Base-by-base conservation (phyloP, 2,329 filamentous ascomycete species). In the Colletotrichum shisoi region DNA sequence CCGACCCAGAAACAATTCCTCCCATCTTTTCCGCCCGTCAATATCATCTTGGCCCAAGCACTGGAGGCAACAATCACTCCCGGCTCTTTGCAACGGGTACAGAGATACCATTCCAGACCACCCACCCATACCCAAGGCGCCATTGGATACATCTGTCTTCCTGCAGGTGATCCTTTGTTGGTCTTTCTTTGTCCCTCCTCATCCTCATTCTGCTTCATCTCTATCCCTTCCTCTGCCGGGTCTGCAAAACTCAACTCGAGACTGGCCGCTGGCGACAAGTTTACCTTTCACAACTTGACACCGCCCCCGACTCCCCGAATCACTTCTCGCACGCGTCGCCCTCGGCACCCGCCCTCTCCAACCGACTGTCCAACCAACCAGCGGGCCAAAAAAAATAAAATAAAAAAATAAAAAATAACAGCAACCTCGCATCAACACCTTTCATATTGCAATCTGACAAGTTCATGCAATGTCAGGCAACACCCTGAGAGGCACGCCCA, bases 401-500 rank as follows among this genome's bases (percentile, higher is more conserved):
- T 37, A 49, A 63, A 56, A 54, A 58, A 57, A 56, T 13, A 21
- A 40, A 54, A 56, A 56, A 57, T 53, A 46, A 65, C 44, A 59
- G 54, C 17, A 42, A 56, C 54, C 19, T 46, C 65, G 65, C 65
- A 68, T 68, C 65, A 68, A 68, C 61, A 52, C 48, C 49, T 45
- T 42, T 59, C 61, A 65, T 58, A 57, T 68, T 49, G 65, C 61
- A 68, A 68, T 92, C 46, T 54, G 79, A 91, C 62, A 58, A 67
- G 64, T 76, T 72, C 67, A 75, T 73, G 74, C 76, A 75, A 86
- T 87, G 84, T 86, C 85, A 68, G 81, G 81, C 75, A 84, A 83
- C 75, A 91, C 89, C 66, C 83, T 89, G 79, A 85, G 90, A 82
- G 88, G 89, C 73, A 92, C 89, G 69, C 90, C 90, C 73, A 90